Base-by-base conservation (phyloP, 139 green algal genomes). In the Protoeuglena noctilucae region DNA sequence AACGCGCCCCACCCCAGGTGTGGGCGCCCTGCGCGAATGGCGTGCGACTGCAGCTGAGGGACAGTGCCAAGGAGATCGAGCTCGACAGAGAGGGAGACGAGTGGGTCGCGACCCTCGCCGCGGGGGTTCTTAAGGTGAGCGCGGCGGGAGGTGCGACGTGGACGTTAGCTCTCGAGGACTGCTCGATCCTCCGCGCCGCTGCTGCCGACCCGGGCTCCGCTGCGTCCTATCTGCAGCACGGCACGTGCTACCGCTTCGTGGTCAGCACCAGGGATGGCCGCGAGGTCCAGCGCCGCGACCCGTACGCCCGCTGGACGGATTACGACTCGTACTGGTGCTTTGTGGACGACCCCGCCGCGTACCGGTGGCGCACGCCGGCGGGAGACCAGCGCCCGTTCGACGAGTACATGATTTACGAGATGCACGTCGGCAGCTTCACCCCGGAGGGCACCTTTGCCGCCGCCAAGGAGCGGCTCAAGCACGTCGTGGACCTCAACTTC, bases 371-470 rank as follows among this genome's bases (percentile, higher is more conserved):
- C 23, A 17, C 62, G 47, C 34, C 58, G 48, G 28, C 25, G 62
- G n/a, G 28, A 39, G 54, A n/a, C 34, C 26, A 52, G 3, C 71
- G 52, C 39, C 26, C 66, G 12, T 64, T 52, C 21, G 61, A 69
- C 22, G n/a, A 66, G 28, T 69, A 56, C 40, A 27, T 79, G 28
- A 78, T 87, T 39, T 87, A 87, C 48, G 67, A 87, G 73, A 62
- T 83, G 60, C 76, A 83, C 40, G 50, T 83, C 2, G 76, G 78
- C 34, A 68, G 59, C 19, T 84, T 83, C 64, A 84, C 76, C 1
- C 54, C 54, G 16, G 61, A 76, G 65, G 71, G 67, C 49, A 79
- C 71, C 3, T 49, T 79, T 29, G 40, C n/a, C 0, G 68, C 71
- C 19, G 71, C 71, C 12, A 40, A 21, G 1, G 59, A 4, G 1